phyloP scores from a whole-genome alignment of 257 asterid genomes.

The Petunia secreta region DNA sequence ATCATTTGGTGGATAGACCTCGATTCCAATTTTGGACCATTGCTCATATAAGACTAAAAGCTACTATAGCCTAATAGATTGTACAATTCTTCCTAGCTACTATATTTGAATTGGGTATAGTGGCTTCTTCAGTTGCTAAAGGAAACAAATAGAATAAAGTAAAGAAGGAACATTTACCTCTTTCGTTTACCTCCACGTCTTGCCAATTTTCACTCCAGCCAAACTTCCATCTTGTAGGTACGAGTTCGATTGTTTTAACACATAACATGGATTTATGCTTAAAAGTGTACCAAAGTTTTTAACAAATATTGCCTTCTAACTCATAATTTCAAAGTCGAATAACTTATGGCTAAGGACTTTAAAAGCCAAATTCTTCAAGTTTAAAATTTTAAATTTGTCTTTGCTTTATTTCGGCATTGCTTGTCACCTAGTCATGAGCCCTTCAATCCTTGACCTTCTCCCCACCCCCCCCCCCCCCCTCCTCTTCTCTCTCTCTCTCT shows the following conservation, averaged over 20 bases:
- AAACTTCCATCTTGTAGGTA: neutral
- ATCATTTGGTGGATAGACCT: neutral
- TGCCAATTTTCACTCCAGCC: too few species aligned
- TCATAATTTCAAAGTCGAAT: too few species aligned
- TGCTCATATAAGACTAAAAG: neutral
- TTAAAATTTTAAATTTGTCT: too few species aligned
- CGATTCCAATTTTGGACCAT: constrained; percentile 12
- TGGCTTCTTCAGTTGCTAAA: neutral
- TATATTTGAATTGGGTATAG: neutral
- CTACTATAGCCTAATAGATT: neutral
- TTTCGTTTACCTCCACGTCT: too few species aligned
- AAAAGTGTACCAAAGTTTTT: too few species aligned
- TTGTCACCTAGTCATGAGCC: neutral
- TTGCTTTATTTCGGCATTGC: too few species aligned
- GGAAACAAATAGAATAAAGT: neutral
- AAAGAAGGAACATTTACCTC: neutral
- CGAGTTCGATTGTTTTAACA: too few species aligned
- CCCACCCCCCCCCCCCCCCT: neutral
- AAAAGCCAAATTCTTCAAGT: too few species aligned
- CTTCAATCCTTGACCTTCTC: neutral
- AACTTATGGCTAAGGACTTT: too few species aligned
- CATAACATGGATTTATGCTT: too few species aligned
- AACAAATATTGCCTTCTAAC: too few species aligned
- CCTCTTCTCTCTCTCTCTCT: neutral
- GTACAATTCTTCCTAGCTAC: neutral